Base-by-base conservation (phyloP, 1,139 yeast species). In the Pichia sp. region DNA sequence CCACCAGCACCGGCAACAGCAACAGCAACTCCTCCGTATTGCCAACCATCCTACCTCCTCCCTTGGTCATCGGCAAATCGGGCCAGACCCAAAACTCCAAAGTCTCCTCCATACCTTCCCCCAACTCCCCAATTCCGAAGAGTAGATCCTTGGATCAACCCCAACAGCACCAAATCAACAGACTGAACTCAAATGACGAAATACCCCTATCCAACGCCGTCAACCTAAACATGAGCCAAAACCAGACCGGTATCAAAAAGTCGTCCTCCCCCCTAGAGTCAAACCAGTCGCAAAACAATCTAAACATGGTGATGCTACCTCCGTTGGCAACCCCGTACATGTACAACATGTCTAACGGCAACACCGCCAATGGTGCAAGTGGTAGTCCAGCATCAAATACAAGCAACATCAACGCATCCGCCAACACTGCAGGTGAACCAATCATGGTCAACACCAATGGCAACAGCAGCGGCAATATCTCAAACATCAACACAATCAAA, bases 141-240 rank as follows among this genome's bases (percentile, higher is more conserved):
- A 24, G 16, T 31, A 34, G 20, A 30, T 30, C 40, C 16, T 34
- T 30, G 17, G 16, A 31, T 31, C 52, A 17, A n/a, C 40, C 43
- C 33, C 53, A 45, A 50, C 36, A 12, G 8, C 41, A 12, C 6
- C 49, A 44, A 12, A 29, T 10, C 17, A 14, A 27, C 48, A 49
- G 38, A 6, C 41, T 29, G 34, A 43, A 43, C 24, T 44, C 49
- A 14, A 42, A n/a, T n/a, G 42, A 45, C 14, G 49, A 50, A 43
- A 53, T 53, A 20, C 56, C 56, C 2, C 41, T 54, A 8, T 48
- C 57, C 40, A 51, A 51, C 34, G 57, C 57, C 27, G 56, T 54
- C n/a, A 54, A 54, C 36, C 31, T 54, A 14, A 42, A 42, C 43
- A 7, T 45, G 34, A 46, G 24, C 30, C 41, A 38, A n/a, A n/a